Base-by-base conservation (phyloP, 306 rosid species). In the Acacia melanoxylon region DNA sequence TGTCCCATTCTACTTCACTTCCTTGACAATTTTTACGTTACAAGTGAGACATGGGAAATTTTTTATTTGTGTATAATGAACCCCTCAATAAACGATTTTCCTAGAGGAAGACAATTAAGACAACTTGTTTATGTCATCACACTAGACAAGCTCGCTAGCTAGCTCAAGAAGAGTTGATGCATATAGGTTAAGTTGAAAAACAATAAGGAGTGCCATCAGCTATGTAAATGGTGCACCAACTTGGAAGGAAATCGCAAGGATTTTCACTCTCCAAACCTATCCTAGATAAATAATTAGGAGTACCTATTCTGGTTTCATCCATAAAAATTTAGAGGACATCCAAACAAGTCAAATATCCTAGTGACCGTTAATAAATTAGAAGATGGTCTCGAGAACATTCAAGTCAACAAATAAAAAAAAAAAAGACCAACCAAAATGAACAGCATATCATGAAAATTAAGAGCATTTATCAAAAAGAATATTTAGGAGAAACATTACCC, bases 401-500 rank as follows among this genome's bases (percentile, higher is more conserved):
- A 37, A 67, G 40, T 49, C 25, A 78, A 31, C 51, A 72, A 44
- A 63, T 11, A 40, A 74, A 37, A 8, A 42, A 2, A 2, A 41
- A 31, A 44, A 29, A 71, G 35, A 33, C 37, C 33, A 65, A 65
- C 61, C 40, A 31, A 20, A 8, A 27, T 20, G 17, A 40, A 33
- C 73, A 35, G 24, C 69, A 56, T 10, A 62, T 61, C 8, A 25
- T 59, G 17, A n/a, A 73, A 40, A 6, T 71, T 4, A 35, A 66
- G 35, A 13, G 79, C 48, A 31, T 59, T 44, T 24, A 48, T 45
- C 25, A 52, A 46, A 8, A 44, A 59, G 35, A 33, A 74, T 54
- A 8, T 35, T 37, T 42, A 71, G 49, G 40, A 56, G 77, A 73
- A 81, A 24, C 45, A 71, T 79, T 89, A 92, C 97, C 97, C 97